Evolutionary conservation across 345 rosid species (phyloP), one percentile per base, ranked within the genome.

Genomic region (Fremontodendron californicum): DNA sequence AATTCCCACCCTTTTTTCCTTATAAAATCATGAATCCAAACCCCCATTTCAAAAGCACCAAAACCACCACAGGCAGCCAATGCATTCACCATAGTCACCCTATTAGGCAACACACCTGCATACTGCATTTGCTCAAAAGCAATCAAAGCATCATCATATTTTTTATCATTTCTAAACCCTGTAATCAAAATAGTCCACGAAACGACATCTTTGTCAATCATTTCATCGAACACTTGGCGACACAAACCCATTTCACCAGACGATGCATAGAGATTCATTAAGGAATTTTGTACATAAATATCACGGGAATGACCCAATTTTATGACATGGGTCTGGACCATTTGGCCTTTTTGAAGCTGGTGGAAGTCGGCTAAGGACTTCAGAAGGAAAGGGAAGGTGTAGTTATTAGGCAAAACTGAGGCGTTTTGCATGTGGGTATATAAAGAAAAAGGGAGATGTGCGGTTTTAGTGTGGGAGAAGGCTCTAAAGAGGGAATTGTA

Each of bases 1-100:
- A 90, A n/a, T 71, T 90, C 86, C 93, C 87, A 88, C 11, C 78
- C 78, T 18, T 61, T 82, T 48, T 78, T 83, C 51, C 72, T 84
- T 54, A 81, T 73, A 78, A 82, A 83, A 68, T 86, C 89, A 82
- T 88, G 93, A 71, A 87, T 82, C 90, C 92, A 84, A 25, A 81
- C 51, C 10, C 90, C 91, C 90, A 90, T 87, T 77, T 86, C 86
- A 67, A 70, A 75, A 21, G 89, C 88, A 3, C 89, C 83, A 46
- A 67, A 81, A 75, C 83, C 71, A 8, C 81, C 82, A 68, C 89
- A 87, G 0, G 88, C 90, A 25, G 83, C 84, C 75, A 87, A 83
- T 1, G 81, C 87, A 82, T 86, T 88, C 84, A 90, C 93, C 87
- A 84, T 85, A 0, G 93, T 88, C 52, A 83, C 93, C 48, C 65